Evolutionary conservation across 1,139 yeast genomes (phyloP), one percentile per base, ranked within the genome.

Genomic region (Chernovozyma sophiae-reginae): DNA sequence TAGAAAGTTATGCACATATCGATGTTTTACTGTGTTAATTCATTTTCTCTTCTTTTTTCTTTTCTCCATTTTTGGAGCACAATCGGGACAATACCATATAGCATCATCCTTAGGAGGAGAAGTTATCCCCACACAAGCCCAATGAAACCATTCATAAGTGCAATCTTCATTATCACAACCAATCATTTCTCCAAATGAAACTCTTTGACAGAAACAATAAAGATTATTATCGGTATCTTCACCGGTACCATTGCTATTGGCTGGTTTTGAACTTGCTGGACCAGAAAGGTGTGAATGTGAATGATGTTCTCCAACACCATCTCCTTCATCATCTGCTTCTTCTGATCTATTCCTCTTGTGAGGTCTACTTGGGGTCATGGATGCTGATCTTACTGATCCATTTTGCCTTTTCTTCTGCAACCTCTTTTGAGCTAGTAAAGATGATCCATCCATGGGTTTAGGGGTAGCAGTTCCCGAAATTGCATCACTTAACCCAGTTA

Each of bases 161-260:
- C 96, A 87, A 46, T 80, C 80, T 15, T 77, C 79, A 51, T 84
- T 84, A 55, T 87, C 96, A 58, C 96, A 87, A 0, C 95, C 96
- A 58, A 87, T 81, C 96, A 87, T 87, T 47, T 86, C 86, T 11
- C 96, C 96, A 62, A 81, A 85, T 1, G 95, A 84, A 0, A 84
- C 89, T 44, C 86, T 77, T 49, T 84, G 86, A 56, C 96, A 87
- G 60, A 82, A 77, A 58, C 96, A 87, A 57, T 86, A 87, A 36
- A 79, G 60, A 40, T 74, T 77, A 42, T 69, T 76, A 58, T 68
- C 76, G 20, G 84, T 86, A 45, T 81, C 89, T 36, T 81, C 90
- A 16, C 70, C 70, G 25, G 51, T 55, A n/a, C n/a, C n/a, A 20
- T 20, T 20, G 10, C 23, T 20, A 20, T 20, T 20, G n/a, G 32